These are phyloP conservation scores for Nothopassalora personata DNA, from an alignment of 2,329 filamentous ascomycete genomes.

Conservation along the genomic window DNA sequence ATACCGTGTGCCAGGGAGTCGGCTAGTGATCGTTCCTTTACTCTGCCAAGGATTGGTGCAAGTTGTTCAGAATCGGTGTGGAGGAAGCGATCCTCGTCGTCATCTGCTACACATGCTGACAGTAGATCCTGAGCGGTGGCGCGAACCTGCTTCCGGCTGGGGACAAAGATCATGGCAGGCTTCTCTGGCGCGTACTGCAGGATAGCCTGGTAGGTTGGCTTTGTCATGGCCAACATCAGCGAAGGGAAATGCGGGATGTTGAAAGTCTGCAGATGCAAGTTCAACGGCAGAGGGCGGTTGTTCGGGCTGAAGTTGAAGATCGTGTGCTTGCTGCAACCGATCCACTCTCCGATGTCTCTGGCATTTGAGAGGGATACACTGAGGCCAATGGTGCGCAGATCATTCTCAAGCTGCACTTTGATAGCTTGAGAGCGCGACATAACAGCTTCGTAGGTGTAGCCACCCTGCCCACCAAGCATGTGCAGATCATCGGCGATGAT, in stretches of 20 bases:
- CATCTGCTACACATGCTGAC: constrained; percentile 79
- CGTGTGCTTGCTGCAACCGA: constrained; percentile 94
- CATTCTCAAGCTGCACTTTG: constrained; percentile 75
- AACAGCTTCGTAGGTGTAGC: constrained; percentile 90
- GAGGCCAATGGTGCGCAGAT: constrained; percentile 80
- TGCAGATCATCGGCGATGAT: constrained; percentile 96
- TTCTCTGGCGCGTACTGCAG: constrained; percentile 83
- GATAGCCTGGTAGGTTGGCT: constrained; percentile 85
- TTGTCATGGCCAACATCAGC: constrained; percentile 96
- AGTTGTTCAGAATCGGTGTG: constrained; percentile 80
- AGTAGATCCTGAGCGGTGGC: constrained; percentile 81
- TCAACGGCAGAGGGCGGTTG: constrained; percentile 79
- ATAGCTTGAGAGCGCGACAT: constrained; percentile 99
- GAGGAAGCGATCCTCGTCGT: constrained; percentile 89
- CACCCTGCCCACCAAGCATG: constrained; percentile 77
- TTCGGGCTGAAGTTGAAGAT: constrained; percentile 98
- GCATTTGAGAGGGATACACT: constrained; percentile 91
- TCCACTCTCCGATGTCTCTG: constrained; percentile 93
- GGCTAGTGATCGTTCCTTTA: constrained; percentile 80
- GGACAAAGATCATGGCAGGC: constrained; percentile 86
- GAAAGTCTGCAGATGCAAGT: constrained; percentile 93
- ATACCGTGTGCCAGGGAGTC: constrained; percentile 90
- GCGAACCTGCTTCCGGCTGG: constrained; percentile 87
- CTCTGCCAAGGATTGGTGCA: constrained; percentile 69
- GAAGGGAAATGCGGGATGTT: constrained; percentile 95